A percentile compares a stretch with the other conserved stretches of the same genome.
Evolutionary conservation across 305 asterid species (phyloP).

Genomic region (Salvia sclarea): DNA sequence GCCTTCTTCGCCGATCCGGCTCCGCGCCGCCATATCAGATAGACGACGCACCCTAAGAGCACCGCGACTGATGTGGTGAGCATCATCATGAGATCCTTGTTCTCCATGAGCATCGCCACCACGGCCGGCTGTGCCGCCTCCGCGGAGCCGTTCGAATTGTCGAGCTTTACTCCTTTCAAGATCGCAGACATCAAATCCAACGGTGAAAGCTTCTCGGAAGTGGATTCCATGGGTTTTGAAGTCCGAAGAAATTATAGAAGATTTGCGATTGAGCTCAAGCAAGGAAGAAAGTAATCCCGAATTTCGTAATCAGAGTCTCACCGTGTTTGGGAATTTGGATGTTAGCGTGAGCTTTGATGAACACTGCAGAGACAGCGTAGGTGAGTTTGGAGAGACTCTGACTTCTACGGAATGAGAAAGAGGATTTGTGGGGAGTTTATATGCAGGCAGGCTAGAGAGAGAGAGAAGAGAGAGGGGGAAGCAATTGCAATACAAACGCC

Average conservation of each 20-base stretch:
- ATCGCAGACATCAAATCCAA: constrained; percentile 84
- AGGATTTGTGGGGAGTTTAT: constrained; percentile 33
- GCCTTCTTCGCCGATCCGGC: constrained; percentile 52
- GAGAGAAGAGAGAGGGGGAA: background rate
- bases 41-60: constrained; percentile 61
- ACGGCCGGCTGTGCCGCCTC: constrained; percentile 50
- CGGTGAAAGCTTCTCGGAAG: constrained; percentile 66
- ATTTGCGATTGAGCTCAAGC: background rate
- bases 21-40: constrained; percentile 50
- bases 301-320: constrained; percentile 31
- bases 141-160: constrained; percentile 56
- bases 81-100: constrained; percentile 67
- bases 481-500: constrained; percentile 34
- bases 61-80: constrained; percentile 76
- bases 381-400: constrained; percentile 49
- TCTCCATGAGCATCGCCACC: constrained; percentile 69
- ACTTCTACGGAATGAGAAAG: constrained; percentile 25
- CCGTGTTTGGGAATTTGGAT: constrained; percentile 10
- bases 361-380: constrained; percentile 33
- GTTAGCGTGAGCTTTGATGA: constrained; percentile 26
- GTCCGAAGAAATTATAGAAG: background rate
- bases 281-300: background rate
- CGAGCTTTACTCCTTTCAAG: constrained; percentile 59
- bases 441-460: constrained; percentile 20
- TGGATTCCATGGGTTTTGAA: constrained; percentile 43